Evolutionary conservation across 805 yeast species (phyloP), one percentile per base, ranked within the genome.

Genomic region (Ogataea wickerhamii): DNA sequence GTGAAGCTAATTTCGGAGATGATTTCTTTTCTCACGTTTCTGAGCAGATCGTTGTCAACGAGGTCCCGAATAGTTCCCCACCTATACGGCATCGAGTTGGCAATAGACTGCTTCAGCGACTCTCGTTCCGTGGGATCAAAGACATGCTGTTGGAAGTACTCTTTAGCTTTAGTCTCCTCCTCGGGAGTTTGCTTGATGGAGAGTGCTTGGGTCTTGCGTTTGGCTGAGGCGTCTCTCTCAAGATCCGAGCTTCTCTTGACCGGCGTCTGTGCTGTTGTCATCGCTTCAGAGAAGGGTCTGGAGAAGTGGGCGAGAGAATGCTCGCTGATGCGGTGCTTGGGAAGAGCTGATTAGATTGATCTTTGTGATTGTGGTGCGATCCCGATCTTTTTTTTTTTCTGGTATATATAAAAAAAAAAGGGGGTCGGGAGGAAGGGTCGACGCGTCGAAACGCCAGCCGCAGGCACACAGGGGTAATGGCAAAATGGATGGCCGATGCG

Each of bases 21-120:
- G 18, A 94, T 88, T 60, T 93, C 98, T 40, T 76, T 76, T 34
- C 98, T 74, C 2, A 94, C 98, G 21, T 74, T 72, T 45, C 93
- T 68, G 37, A 93, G 64, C 26, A 94, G 64, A 2, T 78, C 75
- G 47, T 91, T 95, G 56, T 89, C 77, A 28, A 93, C 71, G 32
- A 93, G 66, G 23, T 79, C 73, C 17, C 67, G 70, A 33, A 93
- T 82, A 11, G 88, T 79, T 2, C 98, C 97, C 89, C 97, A 91
- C 55, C 78, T 73, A 58, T 83, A 93, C 1, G 98, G 98, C 46
- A 76, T 69, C 2, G 94, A 78, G 6, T 65, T 61, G 1, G 63
- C 47, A 25, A 88, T 75, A 21, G 63, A 60, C 2, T 63, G 39
- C 38, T 65, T 64, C 37, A 84, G 53, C 1, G 55, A 47, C 3